phyloP scores from a whole-genome alignment of 192 early-diverging fungal genomes.

The Coemansia sp. region DNA sequence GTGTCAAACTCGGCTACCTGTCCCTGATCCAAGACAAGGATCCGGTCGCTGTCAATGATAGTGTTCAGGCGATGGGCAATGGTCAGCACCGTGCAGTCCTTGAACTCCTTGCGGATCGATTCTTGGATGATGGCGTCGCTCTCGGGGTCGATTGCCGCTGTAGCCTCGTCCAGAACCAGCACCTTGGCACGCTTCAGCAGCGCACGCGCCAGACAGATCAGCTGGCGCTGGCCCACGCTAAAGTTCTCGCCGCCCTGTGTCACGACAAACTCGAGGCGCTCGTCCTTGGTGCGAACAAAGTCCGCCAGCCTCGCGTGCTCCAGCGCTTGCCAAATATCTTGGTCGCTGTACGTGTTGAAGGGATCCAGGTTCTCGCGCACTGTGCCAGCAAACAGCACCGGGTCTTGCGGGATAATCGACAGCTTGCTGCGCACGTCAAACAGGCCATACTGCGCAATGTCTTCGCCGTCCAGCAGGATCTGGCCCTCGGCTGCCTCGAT shows the following conservation, averaged over 20 bases:
- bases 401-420: constrained; percentile 81
- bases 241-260: constrained; percentile 69
- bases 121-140: constrained; percentile 61
- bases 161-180: constrained; percentile 70
- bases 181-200: constrained; percentile 69
- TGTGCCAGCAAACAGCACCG: constrained; percentile 68
- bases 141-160: constrained; percentile 39
- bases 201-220: constrained; percentile 78
- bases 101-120: constrained; percentile 61
- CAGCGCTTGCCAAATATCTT: constrained; percentile 63
- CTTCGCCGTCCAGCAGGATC: constrained; percentile 75
- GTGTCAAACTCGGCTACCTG: constrained; percentile 60
- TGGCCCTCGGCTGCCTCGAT: constrained; percentile 62
- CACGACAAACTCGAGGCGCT: constrained; percentile 32
- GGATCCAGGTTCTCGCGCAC: constrained; percentile 85
- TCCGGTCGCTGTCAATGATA: constrained; percentile 58
- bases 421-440: constrained; percentile 69
- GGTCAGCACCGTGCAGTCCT: constrained; percentile 63
- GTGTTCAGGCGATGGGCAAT: constrained; percentile 71
- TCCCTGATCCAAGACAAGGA: constrained; percentile 66
- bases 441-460: constrained; percentile 71
- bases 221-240: constrained; percentile 78
- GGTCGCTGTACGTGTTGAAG: constrained; percentile 66
- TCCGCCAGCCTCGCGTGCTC: constrained; percentile 57
- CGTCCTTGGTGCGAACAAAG: constrained; percentile 15